Percentiles rank a stretch among this genome's conserved stretches.
These are phyloP conservation scores for Salicornia ramosissima DNA, from an alignment of 148 eudicot genomes.

Conservation along the genomic window DNA sequence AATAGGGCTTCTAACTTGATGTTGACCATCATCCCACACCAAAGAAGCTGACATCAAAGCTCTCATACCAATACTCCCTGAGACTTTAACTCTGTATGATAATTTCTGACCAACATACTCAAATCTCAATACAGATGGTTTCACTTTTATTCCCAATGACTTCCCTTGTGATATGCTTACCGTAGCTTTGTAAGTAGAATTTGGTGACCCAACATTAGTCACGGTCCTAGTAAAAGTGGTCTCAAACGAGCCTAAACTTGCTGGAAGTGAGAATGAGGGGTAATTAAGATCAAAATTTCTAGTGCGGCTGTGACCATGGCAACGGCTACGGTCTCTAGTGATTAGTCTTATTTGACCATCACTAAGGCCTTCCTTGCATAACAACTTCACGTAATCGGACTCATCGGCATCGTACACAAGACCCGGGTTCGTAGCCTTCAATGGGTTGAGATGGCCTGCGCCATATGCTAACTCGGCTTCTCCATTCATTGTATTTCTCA, in stretches of 20 bases:
- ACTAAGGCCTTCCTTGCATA: constrained; percentile 31
- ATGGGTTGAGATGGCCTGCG: constrained; percentile 32
- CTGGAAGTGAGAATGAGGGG: constrained; percentile 30
- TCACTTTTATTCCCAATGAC: constrained; percentile 17
- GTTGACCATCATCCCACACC: constrained; percentile 43
- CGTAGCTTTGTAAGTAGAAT: constrained; percentile 19
- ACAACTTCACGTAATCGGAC: constrained; percentile 29
- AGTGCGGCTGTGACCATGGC: too few relatives aligned
- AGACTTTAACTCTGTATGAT: constrained; percentile 25
- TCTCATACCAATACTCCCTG: constrained; percentile 20
- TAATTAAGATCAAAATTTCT: constrained; percentile 27
- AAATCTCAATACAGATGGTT: constrained; percentile 28
- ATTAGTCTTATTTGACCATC: constrained; percentile 9
- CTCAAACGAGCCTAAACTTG: constrained; percentile 18
- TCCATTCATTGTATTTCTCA: constrained; percentile 17
- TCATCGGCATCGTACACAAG: constrained; percentile 29
- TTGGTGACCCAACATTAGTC: constrained; percentile 34
- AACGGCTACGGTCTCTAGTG: constrained; percentile 20
- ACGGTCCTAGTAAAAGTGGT: constrained; percentile 27
- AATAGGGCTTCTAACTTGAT: constrained; percentile 48
- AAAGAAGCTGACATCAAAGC: constrained; percentile 32
- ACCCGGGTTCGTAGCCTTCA: constrained; percentile 31
- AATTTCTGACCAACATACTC: constrained; percentile 21
- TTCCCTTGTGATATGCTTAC: constrained; percentile 6
- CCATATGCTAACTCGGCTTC: constrained; percentile 38